These are phyloP conservation scores for Hemileccinum impolitum DNA, from an alignment of 768 basidiomycete species.

Conservation along the genomic window DNA sequence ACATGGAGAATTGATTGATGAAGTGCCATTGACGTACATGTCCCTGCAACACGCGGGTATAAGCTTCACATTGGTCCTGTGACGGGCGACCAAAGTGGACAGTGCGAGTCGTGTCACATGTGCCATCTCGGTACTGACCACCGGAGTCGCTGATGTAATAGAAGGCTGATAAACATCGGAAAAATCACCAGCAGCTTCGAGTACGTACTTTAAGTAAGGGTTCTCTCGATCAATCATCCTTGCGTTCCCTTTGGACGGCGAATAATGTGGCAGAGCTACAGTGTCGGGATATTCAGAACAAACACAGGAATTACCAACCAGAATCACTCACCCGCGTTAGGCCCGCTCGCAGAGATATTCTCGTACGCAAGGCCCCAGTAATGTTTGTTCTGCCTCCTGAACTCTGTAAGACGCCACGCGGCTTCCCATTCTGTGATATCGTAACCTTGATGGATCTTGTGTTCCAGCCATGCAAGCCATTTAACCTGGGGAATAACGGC, in stretches of 20 bases:
- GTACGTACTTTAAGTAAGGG: conserved; percentile 84
- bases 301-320: background rate
- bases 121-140: conserved; percentile 86
- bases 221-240: conserved; percentile 69
- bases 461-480: conserved; percentile 91
- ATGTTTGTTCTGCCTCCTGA: conserved; percentile 63
- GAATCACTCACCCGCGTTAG: conserved; percentile 65
- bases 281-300: background rate
- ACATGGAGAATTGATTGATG: conserved; percentile 13
- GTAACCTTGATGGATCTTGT: conserved; percentile 70
- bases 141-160: conserved; percentile 74
- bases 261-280: conserved; percentile 87
- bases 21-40: conserved; percentile 60
- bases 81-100: conserved; percentile 86
- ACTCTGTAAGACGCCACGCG: conserved; percentile 76
- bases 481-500: conserved; percentile 41
- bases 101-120: conserved; percentile 80
- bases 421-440: conserved; percentile 93
- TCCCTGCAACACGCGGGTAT: conserved; percentile 92
- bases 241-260: conserved; percentile 67
- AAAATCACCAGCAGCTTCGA: conserved; percentile 7
- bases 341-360: conserved; percentile 84
- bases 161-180: conserved; percentile 12
- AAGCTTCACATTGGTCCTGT: conserved; percentile 85
- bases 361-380: conserved; percentile 87